Evolutionary conservation across 257 asterid genomes (phyloP).

Genomic region (Primulina tabacum): DNA sequence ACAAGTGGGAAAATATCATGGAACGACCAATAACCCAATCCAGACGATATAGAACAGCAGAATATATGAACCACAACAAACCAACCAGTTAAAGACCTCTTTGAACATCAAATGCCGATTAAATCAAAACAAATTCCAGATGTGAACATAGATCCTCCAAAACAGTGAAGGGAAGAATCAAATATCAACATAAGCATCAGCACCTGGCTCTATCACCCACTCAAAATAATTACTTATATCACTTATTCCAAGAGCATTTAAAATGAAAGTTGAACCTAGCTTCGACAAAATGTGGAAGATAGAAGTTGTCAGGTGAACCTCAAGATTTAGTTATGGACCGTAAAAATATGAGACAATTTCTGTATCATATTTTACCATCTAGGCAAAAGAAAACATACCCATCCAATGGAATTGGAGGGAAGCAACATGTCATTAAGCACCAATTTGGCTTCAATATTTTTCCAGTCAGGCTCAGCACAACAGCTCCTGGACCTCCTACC

Average conservation of each 20-base stretch:
- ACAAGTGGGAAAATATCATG: no score
- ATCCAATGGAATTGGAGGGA: constrained; percentile 83
- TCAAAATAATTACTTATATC: constrained; percentile 8
- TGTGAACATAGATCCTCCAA: neutral
- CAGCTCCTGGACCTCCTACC: constrained; percentile 99
- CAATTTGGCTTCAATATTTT: constrained; percentile 81
- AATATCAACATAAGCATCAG: constrained; percentile 20
- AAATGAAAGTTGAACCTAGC: neutral
- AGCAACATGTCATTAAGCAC: constrained; percentile 95
- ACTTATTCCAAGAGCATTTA: constrained; percentile 6
- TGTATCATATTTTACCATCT: constrained; percentile 10
- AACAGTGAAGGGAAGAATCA: constrained; percentile 13
- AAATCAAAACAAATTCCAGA: neutral
- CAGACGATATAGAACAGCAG: no score
- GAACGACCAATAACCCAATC: no score
- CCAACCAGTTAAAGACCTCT: neutral
- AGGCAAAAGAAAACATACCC: constrained; percentile 59
- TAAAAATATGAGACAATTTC: neutral
- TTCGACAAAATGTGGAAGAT: constrained; percentile 11
- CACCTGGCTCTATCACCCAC: constrained; percentile 22
- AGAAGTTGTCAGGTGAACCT: constrained; percentile 8
- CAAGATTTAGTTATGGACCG: neutral
- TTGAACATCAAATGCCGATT: constrained; percentile 2
- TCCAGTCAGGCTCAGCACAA: constrained; percentile 81
- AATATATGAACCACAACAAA: no score